phyloP scores from a whole-genome alignment of 306 rosid species.

The Rubus idaeus region DNA sequence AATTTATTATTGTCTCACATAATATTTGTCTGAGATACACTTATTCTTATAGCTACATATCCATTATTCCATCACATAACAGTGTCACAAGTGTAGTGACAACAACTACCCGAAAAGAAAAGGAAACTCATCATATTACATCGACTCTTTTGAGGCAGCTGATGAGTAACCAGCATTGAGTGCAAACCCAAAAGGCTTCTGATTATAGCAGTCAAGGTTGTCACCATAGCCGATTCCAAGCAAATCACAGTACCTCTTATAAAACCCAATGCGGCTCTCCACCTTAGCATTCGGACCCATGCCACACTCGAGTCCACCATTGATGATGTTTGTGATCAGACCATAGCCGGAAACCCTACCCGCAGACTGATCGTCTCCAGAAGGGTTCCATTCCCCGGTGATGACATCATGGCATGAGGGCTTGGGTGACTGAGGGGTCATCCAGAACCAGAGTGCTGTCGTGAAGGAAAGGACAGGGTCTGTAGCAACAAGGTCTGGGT shows the following conservation, averaged over 20 bases:
- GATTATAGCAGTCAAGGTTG: slow-evolving; percentile 43
- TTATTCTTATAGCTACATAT: not conserved
- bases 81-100: not conserved
- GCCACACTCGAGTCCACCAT: slow-evolving; percentile 51
- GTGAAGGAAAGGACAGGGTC: slow-evolving; percentile 48
- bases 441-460: slow-evolving; percentile 80
- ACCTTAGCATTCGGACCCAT: slow-evolving; percentile 20
- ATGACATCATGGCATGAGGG: slow-evolving; percentile 73
- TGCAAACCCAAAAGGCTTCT: slow-evolving; percentile 27
- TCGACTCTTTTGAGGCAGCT: not conserved
- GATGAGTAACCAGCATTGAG: not conserved
- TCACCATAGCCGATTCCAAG: slow-evolving; percentile 22
- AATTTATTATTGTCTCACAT: not conserved
- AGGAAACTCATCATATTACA: not conserved
- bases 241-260: slow-evolving; percentile 39
- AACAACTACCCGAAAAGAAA: not conserved
- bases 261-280: slow-evolving; percentile 39
- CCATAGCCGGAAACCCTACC: slow-evolving; percentile 34
- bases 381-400: slow-evolving; percentile 45
- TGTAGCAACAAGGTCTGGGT: slow-evolving; percentile 55
- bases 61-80: not conserved
- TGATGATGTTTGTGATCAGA: slow-evolving; percentile 41
- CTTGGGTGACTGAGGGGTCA: slow-evolving; percentile 63
- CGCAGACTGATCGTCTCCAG: slow-evolving; percentile 33
- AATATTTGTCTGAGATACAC: not conserved